These are phyloP conservation scores for Macrocybe gigantea DNA, from an alignment of 768 basidiomycete genomes.

Conservation along the genomic window DNA sequence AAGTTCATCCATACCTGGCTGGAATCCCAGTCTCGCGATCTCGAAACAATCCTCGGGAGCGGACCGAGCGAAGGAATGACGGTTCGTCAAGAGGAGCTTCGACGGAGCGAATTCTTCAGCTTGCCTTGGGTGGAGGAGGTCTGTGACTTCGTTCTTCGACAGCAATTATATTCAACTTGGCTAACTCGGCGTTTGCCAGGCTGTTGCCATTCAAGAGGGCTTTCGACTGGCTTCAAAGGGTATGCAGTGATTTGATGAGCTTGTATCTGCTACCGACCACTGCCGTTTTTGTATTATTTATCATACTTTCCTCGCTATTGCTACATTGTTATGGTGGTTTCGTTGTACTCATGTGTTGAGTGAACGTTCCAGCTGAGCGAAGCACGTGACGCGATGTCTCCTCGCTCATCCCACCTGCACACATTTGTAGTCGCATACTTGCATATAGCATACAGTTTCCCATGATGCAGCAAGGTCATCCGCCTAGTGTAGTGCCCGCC, in stretches of 20 bases:
- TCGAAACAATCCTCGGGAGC: constrained; percentile 86
- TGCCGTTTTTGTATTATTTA: constrained; percentile 1
- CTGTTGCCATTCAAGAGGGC: constrained; percentile 82
- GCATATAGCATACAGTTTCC: no score
- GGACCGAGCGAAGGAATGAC: constrained; percentile 71
- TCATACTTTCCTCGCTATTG: neutral
- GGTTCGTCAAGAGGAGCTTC: constrained; percentile 82
- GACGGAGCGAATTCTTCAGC: constrained; percentile 85
- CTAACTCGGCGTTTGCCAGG: constrained; percentile 31
- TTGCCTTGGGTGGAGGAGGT: constrained; percentile 88
- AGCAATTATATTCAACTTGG: constrained; percentile 1
- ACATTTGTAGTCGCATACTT: no score
- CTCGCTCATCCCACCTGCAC: no score
- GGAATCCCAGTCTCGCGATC: constrained; percentile 85
- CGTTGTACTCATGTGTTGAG: no score
- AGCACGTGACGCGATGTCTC: no score
- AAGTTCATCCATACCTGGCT: constrained; percentile 87
- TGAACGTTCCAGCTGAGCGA: no score
- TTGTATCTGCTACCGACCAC: neutral
- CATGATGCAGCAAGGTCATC: no score
- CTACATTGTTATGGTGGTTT: neutral
- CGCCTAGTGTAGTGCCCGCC: no score
- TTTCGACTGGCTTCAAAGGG: constrained; percentile 55
- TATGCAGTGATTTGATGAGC: constrained; percentile 23
- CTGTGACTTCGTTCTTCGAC: constrained; percentile 7